phyloP scores from a whole-genome alignment of 257 asterid genomes.

The Rubia yunnanensis region DNA sequence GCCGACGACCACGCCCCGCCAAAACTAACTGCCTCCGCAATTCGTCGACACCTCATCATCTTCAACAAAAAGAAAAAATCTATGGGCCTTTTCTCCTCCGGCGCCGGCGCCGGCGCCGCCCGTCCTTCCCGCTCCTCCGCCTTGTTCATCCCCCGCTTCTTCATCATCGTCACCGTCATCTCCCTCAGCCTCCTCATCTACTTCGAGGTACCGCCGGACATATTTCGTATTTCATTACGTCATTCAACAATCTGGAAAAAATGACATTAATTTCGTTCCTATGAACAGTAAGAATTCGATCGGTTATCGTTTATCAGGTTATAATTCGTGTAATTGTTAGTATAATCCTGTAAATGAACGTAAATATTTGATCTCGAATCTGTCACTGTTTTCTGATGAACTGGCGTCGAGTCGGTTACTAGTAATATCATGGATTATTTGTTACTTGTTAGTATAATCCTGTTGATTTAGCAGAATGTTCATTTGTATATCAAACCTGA shows the following conservation, averaged over 20 bases:
- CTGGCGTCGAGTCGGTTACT: not conserved
- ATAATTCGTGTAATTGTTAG: too few relatives aligned
- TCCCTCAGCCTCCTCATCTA: constrained; percentile 31
- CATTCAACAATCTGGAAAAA: not conserved
- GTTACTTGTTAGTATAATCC: not conserved
- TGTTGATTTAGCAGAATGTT: not conserved
- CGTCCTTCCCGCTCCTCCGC: constrained; percentile 6
- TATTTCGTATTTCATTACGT: not conserved
- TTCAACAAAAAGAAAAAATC: not conserved
- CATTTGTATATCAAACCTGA: not conserved
- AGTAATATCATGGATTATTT: not conserved
- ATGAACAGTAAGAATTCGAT: not conserved
- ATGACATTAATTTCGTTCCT: too few relatives aligned
- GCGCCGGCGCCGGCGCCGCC: not conserved
- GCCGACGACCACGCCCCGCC: not conserved
- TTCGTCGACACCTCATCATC: not conserved
- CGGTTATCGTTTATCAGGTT: too few relatives aligned
- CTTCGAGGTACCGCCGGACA: constrained; percentile 27
- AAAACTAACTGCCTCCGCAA: not conserved
- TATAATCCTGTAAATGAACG: too few relatives aligned
- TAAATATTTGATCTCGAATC: too few relatives aligned
- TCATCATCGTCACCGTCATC: constrained; percentile 22
- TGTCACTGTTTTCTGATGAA: not conserved
- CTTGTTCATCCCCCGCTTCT: constrained; percentile 29
- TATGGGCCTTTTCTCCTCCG: constrained; percentile 25